Base-by-base conservation (phyloP, 129 eudicot genomes). In the Pittosporum tobira region DNA sequence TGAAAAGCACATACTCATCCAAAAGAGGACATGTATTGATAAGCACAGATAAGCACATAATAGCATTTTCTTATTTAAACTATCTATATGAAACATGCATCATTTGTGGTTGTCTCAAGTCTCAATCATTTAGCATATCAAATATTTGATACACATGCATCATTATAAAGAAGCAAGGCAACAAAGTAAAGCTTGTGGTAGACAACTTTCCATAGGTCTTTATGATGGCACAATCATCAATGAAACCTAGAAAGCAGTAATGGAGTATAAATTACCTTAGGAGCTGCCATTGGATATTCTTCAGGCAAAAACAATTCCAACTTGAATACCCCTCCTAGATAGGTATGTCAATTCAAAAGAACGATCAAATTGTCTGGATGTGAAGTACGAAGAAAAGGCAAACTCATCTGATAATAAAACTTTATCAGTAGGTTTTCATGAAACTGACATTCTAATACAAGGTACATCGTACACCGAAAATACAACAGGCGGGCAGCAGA, bases 201-300 rank as follows among this genome's bases (percentile, higher is more conserved):
- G 40, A 34, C 40, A 34, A 34, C 40, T 8, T 19, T 19, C 12
- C 9, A 24, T 5, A 48, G 25, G 27, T 27, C 28, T 48, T 24
- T 20, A 0, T 48, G 53, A 21, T 20, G 14, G 21, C 14, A 19
- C 53, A 48, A 19, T 6, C 24, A 48, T 7, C 22, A 19, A 26
- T 5, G 13, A 48, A 48, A 48, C 10, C 53, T 48, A 8, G 14
- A 48, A 48, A 10, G 24, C 7, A 23, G 7, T 19, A 22, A 5
- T 48, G 53, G 2, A 22, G 23, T 48, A 48, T 23, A 27, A 29
- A 27, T 30, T 73, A 77, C 83, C 83, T 77, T 77, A 46, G 83
- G 83, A 69, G 83, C 78, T 44, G 83, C 78, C 83, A 77, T 77
- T 23, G 83, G 83, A 64, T 77, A 77, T 68, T 77, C 83, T 77